Conservation (phyloP, 345 rosid species). For the Populus euphratica region DNA sequence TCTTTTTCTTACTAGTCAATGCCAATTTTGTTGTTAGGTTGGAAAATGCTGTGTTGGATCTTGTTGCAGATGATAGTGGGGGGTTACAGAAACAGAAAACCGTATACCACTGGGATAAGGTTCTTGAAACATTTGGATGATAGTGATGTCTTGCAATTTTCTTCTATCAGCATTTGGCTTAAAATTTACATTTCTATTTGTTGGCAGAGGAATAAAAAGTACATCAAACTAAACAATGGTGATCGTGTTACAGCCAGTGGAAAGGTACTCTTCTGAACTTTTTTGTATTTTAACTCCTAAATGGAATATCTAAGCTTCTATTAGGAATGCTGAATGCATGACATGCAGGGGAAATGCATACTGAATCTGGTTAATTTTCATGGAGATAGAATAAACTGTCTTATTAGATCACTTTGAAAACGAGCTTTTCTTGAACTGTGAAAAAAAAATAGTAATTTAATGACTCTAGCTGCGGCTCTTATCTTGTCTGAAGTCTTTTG, state of each 20-base stretch:
- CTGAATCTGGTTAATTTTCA: not conserved
- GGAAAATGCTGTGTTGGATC: conserved; percentile 86
- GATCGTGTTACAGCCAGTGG: conserved; percentile 98
- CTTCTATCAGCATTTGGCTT: not conserved
- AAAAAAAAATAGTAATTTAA: too few species aligned
- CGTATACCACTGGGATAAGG: conserved; percentile 93
- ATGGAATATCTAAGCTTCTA: not conserved
- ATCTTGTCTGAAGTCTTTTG: not conserved
- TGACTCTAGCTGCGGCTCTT: too few species aligned
- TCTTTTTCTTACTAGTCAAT: not conserved
- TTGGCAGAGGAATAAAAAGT: conserved; percentile 89
- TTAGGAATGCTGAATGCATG: not conserved
- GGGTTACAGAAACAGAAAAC: conserved; percentile 79
- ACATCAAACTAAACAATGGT: conserved; percentile 87
- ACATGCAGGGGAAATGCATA: not conserved
- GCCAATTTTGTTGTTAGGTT: conserved; percentile 41
- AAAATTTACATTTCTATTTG: conserved; percentile 15
- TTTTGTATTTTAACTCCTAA: not conserved
- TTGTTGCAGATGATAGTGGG: conserved; percentile 81
- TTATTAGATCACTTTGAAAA: not conserved
- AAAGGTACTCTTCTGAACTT: conserved; percentile 53
- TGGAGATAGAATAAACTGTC: not conserved
- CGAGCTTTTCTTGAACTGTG: not conserved
- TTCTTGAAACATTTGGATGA: conserved; percentile 25
- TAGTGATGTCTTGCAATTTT: not conserved